A percentile compares a stretch with the other conserved stretches of the same genome.
phyloP scores from a whole-genome alignment of 345 rosid genomes.

The Bretschneidera sinensis region DNA sequence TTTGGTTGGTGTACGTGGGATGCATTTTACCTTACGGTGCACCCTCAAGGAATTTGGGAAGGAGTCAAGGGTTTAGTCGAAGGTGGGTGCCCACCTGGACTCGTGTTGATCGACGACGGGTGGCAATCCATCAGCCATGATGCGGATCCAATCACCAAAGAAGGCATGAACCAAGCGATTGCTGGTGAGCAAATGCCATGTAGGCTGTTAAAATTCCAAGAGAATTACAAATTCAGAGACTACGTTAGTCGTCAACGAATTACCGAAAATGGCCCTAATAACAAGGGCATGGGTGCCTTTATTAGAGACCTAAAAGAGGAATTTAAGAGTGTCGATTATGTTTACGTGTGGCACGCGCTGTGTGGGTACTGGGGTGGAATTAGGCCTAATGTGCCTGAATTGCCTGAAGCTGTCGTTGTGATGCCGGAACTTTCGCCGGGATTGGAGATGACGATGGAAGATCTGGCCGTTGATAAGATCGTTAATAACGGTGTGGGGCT shows the following conservation, averaged over 20 bases:
- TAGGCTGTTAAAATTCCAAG: conserved; percentile 69
- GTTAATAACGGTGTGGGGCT: conserved; percentile 63
- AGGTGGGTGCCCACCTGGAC: conserved; percentile 93
- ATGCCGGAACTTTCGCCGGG: conserved; percentile 71
- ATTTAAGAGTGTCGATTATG: conserved; percentile 65
- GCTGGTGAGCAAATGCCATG: conserved; percentile 99
- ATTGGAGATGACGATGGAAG: conserved; percentile 69
- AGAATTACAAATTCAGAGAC: conserved; percentile 79
- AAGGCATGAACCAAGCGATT: conserved; percentile 62
- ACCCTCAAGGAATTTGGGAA: conserved; percentile 73
- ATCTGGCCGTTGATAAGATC: conserved; percentile 93
- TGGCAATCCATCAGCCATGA: conserved; percentile 94
- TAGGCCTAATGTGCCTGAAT: conserved; percentile 61
- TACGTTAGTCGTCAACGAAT: conserved; percentile 42
- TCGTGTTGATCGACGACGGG: conserved; percentile 91
- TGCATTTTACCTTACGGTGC: conserved; percentile 83
- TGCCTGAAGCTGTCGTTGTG: conserved; percentile 43
- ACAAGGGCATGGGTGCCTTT: conserved; percentile 77
- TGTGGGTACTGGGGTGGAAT: conserved; percentile 98
- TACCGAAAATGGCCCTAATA: conserved; percentile 1
- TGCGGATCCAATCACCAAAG: conserved; percentile 58
- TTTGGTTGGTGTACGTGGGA: conserved; percentile 99
- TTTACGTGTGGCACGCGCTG: conserved; percentile 94
- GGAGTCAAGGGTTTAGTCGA: conserved; percentile 72
- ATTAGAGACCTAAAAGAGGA: conserved; percentile 73